These are phyloP conservation scores for Grosmannia serpens DNA, from an alignment of 2,329 filamentous ascomycete genomes.

Conservation along the genomic window DNA sequence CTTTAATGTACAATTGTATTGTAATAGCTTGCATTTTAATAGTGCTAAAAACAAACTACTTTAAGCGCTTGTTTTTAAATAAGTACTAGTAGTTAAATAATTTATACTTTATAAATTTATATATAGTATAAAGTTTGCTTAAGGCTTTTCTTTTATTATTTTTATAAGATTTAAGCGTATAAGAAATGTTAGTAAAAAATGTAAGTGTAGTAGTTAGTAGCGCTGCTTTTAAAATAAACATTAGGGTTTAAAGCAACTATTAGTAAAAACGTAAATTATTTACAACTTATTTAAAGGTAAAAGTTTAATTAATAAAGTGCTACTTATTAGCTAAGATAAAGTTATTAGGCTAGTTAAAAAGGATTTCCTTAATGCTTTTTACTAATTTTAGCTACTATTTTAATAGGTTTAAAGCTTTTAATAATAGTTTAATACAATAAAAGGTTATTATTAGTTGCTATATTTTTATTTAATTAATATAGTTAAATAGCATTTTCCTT, in stretches of 20 bases:
- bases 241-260: background rate
- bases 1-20: background rate
- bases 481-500: background rate
- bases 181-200: too few species aligned
- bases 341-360: background rate
- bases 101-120: background rate
- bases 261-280: background rate
- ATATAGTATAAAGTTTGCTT: background rate
- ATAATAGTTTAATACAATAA: background rate
- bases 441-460: background rate
- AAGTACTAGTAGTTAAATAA: background rate
- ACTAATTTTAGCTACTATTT: background rate
- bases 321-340: background rate
- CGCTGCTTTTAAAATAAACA: background rate
- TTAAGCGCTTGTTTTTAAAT: background rate
- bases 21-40: background rate
- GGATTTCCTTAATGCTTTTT: background rate
- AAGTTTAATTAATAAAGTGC: background rate
- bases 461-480: background rate
- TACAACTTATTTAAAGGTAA: background rate
- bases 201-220: too few species aligned
- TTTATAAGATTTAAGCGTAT: too few species aligned
- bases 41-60: too few species aligned
- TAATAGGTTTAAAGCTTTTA: background rate
- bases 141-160: background rate